Evolutionary conservation across 768 basidiomycete genomes (phyloP).

Genomic region (Boletus rufocinnamomeus): DNA sequence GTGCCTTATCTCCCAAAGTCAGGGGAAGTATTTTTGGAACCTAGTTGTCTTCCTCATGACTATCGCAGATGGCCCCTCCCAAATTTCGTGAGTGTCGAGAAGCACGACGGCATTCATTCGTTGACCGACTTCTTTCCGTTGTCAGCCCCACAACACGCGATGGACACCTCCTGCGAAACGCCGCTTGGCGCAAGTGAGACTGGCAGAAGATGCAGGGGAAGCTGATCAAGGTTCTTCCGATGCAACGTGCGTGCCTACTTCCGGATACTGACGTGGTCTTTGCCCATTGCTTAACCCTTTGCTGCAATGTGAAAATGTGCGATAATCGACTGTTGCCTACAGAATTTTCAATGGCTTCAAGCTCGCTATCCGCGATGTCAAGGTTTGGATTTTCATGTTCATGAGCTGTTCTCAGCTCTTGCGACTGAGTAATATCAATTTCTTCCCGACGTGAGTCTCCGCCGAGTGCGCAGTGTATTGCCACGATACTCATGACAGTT

Average conservation of each 20-base stretch:
- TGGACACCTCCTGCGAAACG: slow-evolving; percentile 56
- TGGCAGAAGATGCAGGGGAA: slow-evolving; percentile 69
- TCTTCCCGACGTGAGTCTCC: slow-evolving; percentile 51
- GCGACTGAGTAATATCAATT: slow-evolving; percentile 61
- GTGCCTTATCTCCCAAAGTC: background rate
- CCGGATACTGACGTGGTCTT: background rate
- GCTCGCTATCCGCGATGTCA: slow-evolving; percentile 56
- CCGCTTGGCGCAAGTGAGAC: slow-evolving; percentile 64
- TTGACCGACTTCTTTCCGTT: background rate
- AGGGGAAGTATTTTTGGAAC: background rate
- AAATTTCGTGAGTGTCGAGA: slow-evolving; percentile 50
- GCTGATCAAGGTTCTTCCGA: slow-evolving; percentile 51
- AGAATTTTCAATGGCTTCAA: slow-evolving; percentile 55
- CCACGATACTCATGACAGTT: background rate
- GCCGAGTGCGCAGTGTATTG: background rate
- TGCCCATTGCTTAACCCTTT: background rate
- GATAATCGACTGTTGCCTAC: background rate
- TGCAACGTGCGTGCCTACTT: slow-evolving; percentile 15
- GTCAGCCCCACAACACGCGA: slow-evolving; percentile 59
- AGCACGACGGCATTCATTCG: background rate
- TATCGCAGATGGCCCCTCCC: slow-evolving; percentile 53
- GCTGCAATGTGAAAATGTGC: background rate
- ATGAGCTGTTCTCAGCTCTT: slow-evolving; percentile 53
- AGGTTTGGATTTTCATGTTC: slow-evolving; percentile 54
- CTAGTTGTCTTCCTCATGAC: background rate